Evolutionary conservation across 495 filamentous ascomycete species (phyloP), one percentile per base, ranked within the genome.

Genomic region (Xylaria bambusicola): DNA sequence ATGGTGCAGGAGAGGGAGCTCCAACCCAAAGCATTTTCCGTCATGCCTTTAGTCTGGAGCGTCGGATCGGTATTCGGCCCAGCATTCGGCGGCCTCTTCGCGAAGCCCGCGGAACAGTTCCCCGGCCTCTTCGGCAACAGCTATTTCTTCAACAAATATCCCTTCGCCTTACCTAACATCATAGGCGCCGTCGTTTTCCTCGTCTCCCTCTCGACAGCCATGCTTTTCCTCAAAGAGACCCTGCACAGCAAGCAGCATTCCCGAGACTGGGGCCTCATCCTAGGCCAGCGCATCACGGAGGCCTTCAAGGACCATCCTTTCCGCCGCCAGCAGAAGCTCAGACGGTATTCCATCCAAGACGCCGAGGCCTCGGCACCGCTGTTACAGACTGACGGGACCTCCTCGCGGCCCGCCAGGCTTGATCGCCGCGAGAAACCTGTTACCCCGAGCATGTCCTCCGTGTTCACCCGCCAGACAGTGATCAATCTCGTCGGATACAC

Each of bases 61-160:
- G 80, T 92, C 49, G 92, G 92, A 1, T 87, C 84, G 41, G 88
- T 97, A n/a, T 86, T 97, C 68, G 93, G 93, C 0, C 93, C 93
- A 2, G 84, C 86, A 1, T 87, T 97, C 65, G 93, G 93, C 23
- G 93, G 93, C 2, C 85, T 88, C 38, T 84, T 98, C 53, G 88
- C 91, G 7, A 85, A 88, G 52, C 93, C 93, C 2, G 84, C 86
- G 1, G 85, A 88, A 42, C 82, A 90, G 64, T 78, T 76, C 52
- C 89, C 90, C 3, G 73, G 72, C 12, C 52, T 89, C 15, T 94
- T 93, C 69, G 86, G 86, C 7, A 68, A 82, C 20, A 85, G 78
- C 23, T 77, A 73, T 42, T 88, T 92, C 61, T 80, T 96, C 45
- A 80, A 84, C 58, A 79, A 75, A 42, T 95, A 84, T 69, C 93